Evolutionary conservation across 768 basidiomycete genomes (phyloP), one percentile per base, ranked within the genome.

Genomic region (Lentinula boryana): DNA sequence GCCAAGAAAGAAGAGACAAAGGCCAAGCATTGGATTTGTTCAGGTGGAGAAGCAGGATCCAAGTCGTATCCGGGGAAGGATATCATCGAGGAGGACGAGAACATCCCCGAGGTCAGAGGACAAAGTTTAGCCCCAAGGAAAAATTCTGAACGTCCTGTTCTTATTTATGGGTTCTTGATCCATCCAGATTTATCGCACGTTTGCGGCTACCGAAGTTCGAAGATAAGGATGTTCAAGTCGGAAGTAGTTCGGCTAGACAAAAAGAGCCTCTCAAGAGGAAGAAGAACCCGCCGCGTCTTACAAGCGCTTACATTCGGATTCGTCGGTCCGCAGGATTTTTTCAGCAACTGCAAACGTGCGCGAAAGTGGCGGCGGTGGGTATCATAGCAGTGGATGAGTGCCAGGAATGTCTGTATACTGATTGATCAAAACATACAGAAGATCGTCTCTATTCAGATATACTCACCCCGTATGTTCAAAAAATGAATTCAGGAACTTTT

Each of bases 1-100:
- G 56, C 63, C 12, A 68, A 1, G 35, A 68, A 66, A 18, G 66
- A 69, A 18, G 66, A 61, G 36, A 59, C 31, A 27, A 67, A 63
- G 16, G 64, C 46, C 12, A 55, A 54, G 8, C 57, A 56, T 27
- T 59, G 56, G 1, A 36, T 6, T 38, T 21, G 53, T 21, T 38
- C 18, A 2, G 53, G 38, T 5, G 53, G 53, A 38, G 38, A 7
- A 10, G 21, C 7, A 12, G 23, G 2, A 23, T 23, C 32, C 32
- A 10, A 21, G 18, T 54, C n/a, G 33, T 21, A 54, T 32, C 33
- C 31, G 32, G 16, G 51, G 35, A 54, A 18, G 35, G 33, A 54
- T 13, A 54, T 4, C 35, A 54, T 54, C 21, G 35, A 16, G 3
- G 33, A 54, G 36, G 50, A 52, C 31, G 12, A 21, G 3, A 21